Evolutionary conservation across 192 early-diverging fungal species (phyloP).

Genomic region (Backusella morwellensis): DNA sequence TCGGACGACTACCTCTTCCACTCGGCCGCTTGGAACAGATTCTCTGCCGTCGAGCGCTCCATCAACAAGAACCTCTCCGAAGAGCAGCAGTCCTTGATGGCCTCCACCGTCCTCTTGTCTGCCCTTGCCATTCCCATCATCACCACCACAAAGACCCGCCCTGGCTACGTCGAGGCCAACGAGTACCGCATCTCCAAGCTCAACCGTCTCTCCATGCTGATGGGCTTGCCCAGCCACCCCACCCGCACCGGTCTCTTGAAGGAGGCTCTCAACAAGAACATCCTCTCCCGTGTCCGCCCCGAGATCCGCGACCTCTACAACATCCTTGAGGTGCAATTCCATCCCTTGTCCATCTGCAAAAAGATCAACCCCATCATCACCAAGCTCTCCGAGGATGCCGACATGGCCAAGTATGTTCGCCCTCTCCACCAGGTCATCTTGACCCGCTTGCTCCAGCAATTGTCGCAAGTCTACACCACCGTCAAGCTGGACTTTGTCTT

Average conservation of each 20-base stretch:
- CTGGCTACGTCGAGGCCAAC: slow-evolving; percentile 66
- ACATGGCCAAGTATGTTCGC: slow-evolving; percentile 86
- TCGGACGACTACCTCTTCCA: slow-evolving; percentile 98
- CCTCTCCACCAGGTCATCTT: slow-evolving; percentile 95
- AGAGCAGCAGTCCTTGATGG: slow-evolving; percentile 86
- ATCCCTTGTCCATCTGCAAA: slow-evolving; percentile 97
- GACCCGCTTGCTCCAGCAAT: slow-evolving; percentile 96
- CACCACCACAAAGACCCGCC: slow-evolving; percentile 73
- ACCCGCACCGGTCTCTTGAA: slow-evolving; percentile 88
- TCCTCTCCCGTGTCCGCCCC: slow-evolving; percentile 81
- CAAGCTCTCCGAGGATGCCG: slow-evolving; percentile 65
- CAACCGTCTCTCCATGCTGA: slow-evolving; percentile 80
- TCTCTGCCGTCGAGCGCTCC: slow-evolving; percentile 73
- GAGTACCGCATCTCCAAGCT: slow-evolving; percentile 78
- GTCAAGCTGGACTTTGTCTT: slow-evolving; percentile 95
- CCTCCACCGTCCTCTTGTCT: slow-evolving; percentile 90
- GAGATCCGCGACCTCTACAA: slow-evolving; percentile 93
- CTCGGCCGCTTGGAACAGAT: slow-evolving; percentile 95
- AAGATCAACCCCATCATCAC: slow-evolving; percentile 90
- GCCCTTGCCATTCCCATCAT: slow-evolving; percentile 97
- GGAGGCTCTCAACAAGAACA: slow-evolving; percentile 85
- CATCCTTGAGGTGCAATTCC: slow-evolving; percentile 98
- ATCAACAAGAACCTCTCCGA: slow-evolving; percentile 80
- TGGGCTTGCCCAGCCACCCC: slow-evolving; percentile 81
- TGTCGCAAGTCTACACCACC: slow-evolving; percentile 98